Conservation (phyloP, 2,329 filamentous ascomycete species). For the Phoma herbarum region DNA sequence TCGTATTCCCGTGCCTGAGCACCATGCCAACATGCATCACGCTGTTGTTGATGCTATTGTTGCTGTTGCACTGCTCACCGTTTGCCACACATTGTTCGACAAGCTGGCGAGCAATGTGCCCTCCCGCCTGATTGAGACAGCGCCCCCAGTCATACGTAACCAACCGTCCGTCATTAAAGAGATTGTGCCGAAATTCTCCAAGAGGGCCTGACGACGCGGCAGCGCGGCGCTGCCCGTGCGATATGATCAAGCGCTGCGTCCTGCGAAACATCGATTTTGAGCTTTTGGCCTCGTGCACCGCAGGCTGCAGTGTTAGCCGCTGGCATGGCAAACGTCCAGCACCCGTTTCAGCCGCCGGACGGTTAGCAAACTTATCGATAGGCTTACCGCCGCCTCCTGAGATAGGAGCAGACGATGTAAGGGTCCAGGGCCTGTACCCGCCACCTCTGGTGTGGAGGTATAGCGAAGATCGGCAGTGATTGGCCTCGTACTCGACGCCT, state of each 20-base stretch:
- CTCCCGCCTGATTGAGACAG: constrained; percentile 7
- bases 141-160: constrained; percentile 7
- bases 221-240: constrained; percentile 19
- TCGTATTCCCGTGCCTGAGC: constrained; percentile 12
- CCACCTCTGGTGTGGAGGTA: constrained; percentile 8
- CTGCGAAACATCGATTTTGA: constrained; percentile 4
- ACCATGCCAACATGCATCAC: constrained; percentile 16
- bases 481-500: constrained; percentile 6
- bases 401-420: constrained; percentile 1
- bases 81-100: constrained; percentile 5
- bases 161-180: constrained; percentile 11
- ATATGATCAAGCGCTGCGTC: constrained; percentile 9
- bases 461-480: constrained; percentile 8
- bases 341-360: constrained; percentile 8
- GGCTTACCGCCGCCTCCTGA: constrained; percentile 9
- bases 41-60: constrained; percentile 11
- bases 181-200: constrained; percentile 19
- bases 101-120: constrained; percentile 7
- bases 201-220: constrained; percentile 20
- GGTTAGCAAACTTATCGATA: constrained; percentile 17
- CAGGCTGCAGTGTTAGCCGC: constrained; percentile 1
- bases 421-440: constrained; percentile 10
- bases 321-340: constrained; percentile 7
- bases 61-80: constrained; percentile 9
- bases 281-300: constrained; percentile 14